Percentiles rank a stretch among this genome's conserved stretches.
Evolutionary conservation across 2,329 filamentous ascomycete species (phyloP).

Genomic region (Fusarium scirpi): DNA sequence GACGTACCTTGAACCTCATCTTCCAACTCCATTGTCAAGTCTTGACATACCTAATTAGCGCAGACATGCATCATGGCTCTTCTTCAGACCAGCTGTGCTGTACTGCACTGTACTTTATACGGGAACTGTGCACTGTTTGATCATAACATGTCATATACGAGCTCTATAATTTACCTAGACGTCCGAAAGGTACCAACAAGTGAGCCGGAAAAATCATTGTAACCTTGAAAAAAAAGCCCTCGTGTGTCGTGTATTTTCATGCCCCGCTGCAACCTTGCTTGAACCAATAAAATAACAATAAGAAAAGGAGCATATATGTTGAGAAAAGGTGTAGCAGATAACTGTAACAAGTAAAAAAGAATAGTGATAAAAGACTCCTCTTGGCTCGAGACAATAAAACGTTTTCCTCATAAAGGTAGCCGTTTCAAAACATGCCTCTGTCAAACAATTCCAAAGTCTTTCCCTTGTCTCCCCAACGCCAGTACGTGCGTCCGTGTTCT

Average conservation of each 20-base stretch:
- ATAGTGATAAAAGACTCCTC: slow-evolving; percentile 14
- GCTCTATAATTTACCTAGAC: slow-evolving; percentile 24
- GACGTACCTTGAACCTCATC: background rate
- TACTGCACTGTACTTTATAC: background rate
- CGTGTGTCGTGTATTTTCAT: slow-evolving; percentile 46
- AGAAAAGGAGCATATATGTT: slow-evolving; percentile 36
- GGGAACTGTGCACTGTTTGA: background rate
- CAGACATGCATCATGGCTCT: background rate
- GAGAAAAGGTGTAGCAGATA: slow-evolving; percentile 10
- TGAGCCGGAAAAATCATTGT: slow-evolving; percentile 10
- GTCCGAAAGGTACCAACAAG: background rate
- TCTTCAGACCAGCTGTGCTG: background rate
- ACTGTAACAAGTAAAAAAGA: slow-evolving; percentile 6
- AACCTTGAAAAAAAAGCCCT: slow-evolving; percentile 18
- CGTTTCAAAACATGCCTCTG: slow-evolving; percentile 12
- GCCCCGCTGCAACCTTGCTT: slow-evolving; percentile 39
- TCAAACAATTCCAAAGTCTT: slow-evolving; percentile 33
- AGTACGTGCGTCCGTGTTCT: slow-evolving; percentile 41
- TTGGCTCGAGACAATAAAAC: slow-evolving; percentile 18
- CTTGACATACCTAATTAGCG: background rate
- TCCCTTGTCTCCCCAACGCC: slow-evolving; percentile 49
- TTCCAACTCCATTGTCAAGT: background rate
- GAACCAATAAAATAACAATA: slow-evolving; percentile 15
- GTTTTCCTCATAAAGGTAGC: slow-evolving; percentile 3
- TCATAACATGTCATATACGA: slow-evolving; percentile 15